A percentile compares a stretch with the other conserved stretches of the same genome.
Evolutionary conservation across 148 eudicot species (phyloP).

Genomic region (Cornus kousa): DNA sequence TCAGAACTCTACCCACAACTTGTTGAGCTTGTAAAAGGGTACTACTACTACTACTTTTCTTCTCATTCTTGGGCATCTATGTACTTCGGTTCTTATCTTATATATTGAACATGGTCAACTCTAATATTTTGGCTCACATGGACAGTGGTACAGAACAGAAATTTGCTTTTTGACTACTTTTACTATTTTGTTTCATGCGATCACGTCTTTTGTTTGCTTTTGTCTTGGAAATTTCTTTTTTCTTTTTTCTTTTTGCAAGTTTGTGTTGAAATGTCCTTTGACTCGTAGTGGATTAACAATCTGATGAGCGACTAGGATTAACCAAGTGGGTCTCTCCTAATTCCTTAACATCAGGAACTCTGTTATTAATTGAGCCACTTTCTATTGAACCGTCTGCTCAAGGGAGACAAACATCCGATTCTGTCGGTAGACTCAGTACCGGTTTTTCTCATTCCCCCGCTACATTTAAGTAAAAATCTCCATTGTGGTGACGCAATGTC

Average conservation of each 20-base stretch:
- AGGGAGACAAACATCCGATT: no score
- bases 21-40: slow-evolving; percentile 88
- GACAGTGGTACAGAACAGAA: not conserved
- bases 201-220: slow-evolving; percentile 2
- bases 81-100: no score
- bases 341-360: not conserved
- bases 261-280: no score
- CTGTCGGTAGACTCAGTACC: not conserved
- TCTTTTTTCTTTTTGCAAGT: no score
- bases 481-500: no score
- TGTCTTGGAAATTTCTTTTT: not conserved
- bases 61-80: not conserved
- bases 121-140: slow-evolving; percentile 13
- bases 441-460: no score
- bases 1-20: slow-evolving; percentile 92
- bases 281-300: no score
- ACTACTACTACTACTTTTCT: slow-evolving; percentile 6
- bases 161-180: slow-evolving; percentile 2
- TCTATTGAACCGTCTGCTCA: no score
- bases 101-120: slow-evolving; percentile 15
- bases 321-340: no score
- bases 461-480: no score
- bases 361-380: no score
- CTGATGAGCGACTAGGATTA: no score
- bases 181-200: not conserved